Evolutionary conservation across 192 early-diverging fungal species (phyloP).

Genomic region (Powellomyces hirtus): DNA sequence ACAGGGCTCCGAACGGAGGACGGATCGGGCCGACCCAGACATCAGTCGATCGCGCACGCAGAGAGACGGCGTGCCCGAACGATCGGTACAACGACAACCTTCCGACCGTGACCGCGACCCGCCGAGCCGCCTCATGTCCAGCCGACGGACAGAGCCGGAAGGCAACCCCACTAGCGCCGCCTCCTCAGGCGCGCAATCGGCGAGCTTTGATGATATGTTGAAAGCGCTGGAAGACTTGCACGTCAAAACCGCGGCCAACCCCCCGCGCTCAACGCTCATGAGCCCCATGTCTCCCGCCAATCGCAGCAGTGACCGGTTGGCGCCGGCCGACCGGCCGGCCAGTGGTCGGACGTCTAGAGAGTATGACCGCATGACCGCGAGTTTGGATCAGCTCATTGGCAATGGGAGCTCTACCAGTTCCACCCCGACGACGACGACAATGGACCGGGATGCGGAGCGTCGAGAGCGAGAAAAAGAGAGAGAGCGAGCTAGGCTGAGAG

Average conservation of each 20-base stretch:
- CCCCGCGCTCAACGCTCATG: constrained; percentile 9
- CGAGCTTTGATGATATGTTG: constrained; percentile 27
- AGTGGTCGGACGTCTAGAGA: constrained; percentile 7
- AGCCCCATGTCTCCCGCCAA: background rate
- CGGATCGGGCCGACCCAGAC: background rate
- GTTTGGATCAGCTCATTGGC: constrained; percentile 12
- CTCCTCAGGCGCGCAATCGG: background rate
- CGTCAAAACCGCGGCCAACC: constrained; percentile 16
- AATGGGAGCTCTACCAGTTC: background rate
- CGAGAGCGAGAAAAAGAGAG: constrained; percentile 20
- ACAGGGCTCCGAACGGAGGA: background rate
- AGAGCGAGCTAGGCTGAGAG: background rate
- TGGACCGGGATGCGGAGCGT: background rate
- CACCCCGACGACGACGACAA: no score
- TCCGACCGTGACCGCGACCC: background rate
- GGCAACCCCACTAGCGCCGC: background rate
- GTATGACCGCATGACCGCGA: constrained; percentile 11
- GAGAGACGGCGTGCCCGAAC: background rate
- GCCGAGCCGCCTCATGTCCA: background rate
- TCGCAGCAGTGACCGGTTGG: background rate
- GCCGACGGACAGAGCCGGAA: background rate
- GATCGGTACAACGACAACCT: background rate
- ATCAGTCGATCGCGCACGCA: background rate
- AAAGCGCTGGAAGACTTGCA: constrained; percentile 26
- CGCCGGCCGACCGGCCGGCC: background rate